These are phyloP conservation scores for Russula sp. DNA, from an alignment of 768 basidiomycete species.

Conservation along the genomic window DNA sequence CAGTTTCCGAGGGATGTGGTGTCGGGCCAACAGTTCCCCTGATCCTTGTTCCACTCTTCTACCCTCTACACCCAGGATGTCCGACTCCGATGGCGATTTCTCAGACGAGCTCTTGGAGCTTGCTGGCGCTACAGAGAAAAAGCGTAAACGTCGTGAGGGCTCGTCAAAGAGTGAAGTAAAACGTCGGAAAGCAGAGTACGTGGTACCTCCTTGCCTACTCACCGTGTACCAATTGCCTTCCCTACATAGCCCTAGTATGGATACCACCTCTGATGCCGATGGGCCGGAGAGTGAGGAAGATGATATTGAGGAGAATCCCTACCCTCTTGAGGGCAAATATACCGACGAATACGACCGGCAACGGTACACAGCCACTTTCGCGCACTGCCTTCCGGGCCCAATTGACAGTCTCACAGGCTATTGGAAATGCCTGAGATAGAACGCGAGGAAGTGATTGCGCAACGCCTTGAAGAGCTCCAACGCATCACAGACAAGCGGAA, in stretches of 20 bases:
- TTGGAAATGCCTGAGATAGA: slow-evolving; percentile 81
- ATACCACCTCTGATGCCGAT: slow-evolving; percentile 50
- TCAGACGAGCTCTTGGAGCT: slow-evolving; percentile 79
- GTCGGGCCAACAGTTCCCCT: neutral
- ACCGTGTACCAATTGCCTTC: slow-evolving; percentile 4
- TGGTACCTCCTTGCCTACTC: slow-evolving; percentile 13
- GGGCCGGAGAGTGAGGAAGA: slow-evolving; percentile 61
- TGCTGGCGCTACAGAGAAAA: slow-evolving; percentile 65
- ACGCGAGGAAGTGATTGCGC: slow-evolving; percentile 80
- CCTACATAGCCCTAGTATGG: slow-evolving; percentile 8
- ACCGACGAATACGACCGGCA: slow-evolving; percentile 79
- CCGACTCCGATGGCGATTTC: slow-evolving; percentile 51
- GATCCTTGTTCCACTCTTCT: neutral
- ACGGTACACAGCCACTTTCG: slow-evolving; percentile 47
- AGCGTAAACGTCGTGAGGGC: slow-evolving; percentile 57
- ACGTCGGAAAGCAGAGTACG: slow-evolving; percentile 74
- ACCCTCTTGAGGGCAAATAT: slow-evolving; percentile 91
- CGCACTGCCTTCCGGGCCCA: slow-evolving; percentile 29
- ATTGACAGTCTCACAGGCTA: slow-evolving; percentile 48
- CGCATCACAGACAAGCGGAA: slow-evolving; percentile 65
- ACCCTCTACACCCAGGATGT: slow-evolving; percentile 38
- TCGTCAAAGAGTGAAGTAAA: slow-evolving; percentile 49
- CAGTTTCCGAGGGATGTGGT: neutral
- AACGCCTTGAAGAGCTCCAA: slow-evolving; percentile 78
- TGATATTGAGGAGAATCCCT: slow-evolving; percentile 58